Evolutionary conservation across 148 eudicot genomes (phyloP).

Genomic region (Diospyros lotus): DNA sequence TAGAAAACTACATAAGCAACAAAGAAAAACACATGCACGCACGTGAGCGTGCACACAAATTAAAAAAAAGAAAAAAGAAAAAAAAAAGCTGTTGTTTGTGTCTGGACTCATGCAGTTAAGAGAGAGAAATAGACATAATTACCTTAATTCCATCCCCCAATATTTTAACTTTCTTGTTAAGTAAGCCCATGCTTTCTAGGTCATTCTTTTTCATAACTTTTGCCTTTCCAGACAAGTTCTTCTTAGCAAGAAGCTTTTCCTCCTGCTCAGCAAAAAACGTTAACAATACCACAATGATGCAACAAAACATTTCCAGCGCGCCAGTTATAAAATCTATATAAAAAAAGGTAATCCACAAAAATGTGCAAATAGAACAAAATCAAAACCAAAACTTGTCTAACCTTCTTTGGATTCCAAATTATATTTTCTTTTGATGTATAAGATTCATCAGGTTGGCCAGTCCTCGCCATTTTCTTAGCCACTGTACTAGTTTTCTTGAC

Average conservation of each 20-base stretch:
- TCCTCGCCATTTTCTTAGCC: conserved; percentile 33
- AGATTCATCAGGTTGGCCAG: conserved; percentile 35
- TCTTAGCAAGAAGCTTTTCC: conserved; percentile 40
- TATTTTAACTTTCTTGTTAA: conserved; percentile 72
- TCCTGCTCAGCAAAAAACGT: conserved; percentile 41
- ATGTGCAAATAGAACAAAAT: conserved; percentile 1
- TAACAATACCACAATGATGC: neutral
- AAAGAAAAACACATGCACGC: too few species aligned
- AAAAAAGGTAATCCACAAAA: conserved; percentile 2
- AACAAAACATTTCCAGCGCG: neutral
- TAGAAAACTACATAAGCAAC: too few species aligned
- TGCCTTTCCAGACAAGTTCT: conserved; percentile 35
- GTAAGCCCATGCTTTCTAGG: conserved; percentile 36
- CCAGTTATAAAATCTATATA: neutral
- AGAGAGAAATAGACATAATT: conserved; percentile 13
- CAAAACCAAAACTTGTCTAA: conserved; percentile 10
- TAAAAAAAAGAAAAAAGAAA: neutral
- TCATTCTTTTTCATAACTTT: conserved; percentile 62
- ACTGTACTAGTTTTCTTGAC: conserved; percentile 37
- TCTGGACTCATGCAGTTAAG: neutral
- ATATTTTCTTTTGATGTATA: conserved; percentile 29
- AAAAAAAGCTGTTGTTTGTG: neutral
- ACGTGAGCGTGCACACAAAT: neutral
- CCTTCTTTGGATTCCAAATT: conserved; percentile 43
- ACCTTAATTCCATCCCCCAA: conserved; percentile 72